Base-by-base conservation (phyloP, 2,329 filamentous ascomycete genomes). In the Myriosclerotinia scirpicola region DNA sequence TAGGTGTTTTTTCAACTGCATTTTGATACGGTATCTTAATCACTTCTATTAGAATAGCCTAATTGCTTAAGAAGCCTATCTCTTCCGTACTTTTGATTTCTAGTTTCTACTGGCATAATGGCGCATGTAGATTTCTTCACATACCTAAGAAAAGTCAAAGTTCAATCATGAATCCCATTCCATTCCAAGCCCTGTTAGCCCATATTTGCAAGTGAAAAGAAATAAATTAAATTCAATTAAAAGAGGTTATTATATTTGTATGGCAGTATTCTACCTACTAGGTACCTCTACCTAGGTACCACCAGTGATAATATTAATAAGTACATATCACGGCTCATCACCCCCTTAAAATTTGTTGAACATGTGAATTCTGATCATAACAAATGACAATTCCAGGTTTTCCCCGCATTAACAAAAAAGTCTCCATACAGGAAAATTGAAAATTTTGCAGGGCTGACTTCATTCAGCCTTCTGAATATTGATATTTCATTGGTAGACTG, bases 21-120 rank as follows among this genome's bases (percentile, higher is more conserved):
- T 70, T 58, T 71, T 69, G 67, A 66, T 67, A 52, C 60, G 60
- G 56, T 62, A 64, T 68, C 69, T 68, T 40, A 59, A 36, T 72
- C 67, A 56, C 69, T 65, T 67, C 68, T 69, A 72, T 72, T 76
- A 75, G 75, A 76, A 71, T 73, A 73, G 67, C 70, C 71, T 73
- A 73, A 75, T 75, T 66, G 67, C 69, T 71, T 69, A 66, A 69
- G 65, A 68, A 70, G 69, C 55, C 65, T 68, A 54, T 66, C 66
- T 65, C 68, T 40, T 65, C 61, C 48, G 30, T 38, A 67, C 63
- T 58, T 64, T 61, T 34, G 58, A 56, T 69, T 69, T 67, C 69
- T 67, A 68, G 70, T 68, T 70, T 70, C 42, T 60, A 64, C 66
- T 62, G 52, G 48, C 63, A 64, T 59, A 61, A 46, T 53, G 65